Conservation (phyloP, 805 yeast genomes). For the Henningerozyma blattae region DNA sequence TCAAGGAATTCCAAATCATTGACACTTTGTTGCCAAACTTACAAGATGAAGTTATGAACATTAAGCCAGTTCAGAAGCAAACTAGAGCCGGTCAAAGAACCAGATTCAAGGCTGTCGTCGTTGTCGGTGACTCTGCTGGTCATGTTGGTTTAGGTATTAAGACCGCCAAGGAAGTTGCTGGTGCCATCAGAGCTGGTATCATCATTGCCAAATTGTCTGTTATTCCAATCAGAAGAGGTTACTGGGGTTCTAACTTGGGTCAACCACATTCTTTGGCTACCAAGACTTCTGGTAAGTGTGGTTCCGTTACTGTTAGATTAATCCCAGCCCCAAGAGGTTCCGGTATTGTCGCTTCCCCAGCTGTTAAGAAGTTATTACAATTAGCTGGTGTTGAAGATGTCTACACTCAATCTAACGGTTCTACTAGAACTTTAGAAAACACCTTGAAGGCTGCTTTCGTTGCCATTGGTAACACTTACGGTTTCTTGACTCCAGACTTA, state of each 20-base stretch:
- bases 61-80: constrained; percentile 99
- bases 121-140: constrained; percentile 99
- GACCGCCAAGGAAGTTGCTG: constrained; percentile 99
- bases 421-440: constrained; percentile 99
- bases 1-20: constrained; percentile 98
- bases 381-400: constrained; percentile 99
- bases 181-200: constrained; percentile 99
- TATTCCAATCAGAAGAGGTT: constrained; percentile 99
- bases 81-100: constrained; percentile 99
- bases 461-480: constrained; percentile 99
- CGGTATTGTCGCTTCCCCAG: constrained; percentile 99
- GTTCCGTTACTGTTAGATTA: constrained; percentile 96
- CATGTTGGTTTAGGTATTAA: constrained; percentile 99
- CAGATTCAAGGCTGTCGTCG: constrained; percentile 99
- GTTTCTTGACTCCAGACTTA: constrained; percentile 99
- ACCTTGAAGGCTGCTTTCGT: constrained; percentile 99
- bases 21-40: constrained; percentile 92
- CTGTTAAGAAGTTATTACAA: constrained; percentile 96
- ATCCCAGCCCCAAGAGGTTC: constrained; percentile 99
- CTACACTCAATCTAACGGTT: constrained; percentile 96
- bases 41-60: constrained; percentile 99
- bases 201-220: constrained; percentile 97
- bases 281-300: constrained; percentile 99
- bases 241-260: constrained; percentile 99
- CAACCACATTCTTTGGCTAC: constrained; percentile 97